Evolutionary conservation across 2,329 filamentous ascomycete species (phyloP), one percentile per base, ranked within the genome.

Genomic region (Shiraia bambusicola): DNA sequence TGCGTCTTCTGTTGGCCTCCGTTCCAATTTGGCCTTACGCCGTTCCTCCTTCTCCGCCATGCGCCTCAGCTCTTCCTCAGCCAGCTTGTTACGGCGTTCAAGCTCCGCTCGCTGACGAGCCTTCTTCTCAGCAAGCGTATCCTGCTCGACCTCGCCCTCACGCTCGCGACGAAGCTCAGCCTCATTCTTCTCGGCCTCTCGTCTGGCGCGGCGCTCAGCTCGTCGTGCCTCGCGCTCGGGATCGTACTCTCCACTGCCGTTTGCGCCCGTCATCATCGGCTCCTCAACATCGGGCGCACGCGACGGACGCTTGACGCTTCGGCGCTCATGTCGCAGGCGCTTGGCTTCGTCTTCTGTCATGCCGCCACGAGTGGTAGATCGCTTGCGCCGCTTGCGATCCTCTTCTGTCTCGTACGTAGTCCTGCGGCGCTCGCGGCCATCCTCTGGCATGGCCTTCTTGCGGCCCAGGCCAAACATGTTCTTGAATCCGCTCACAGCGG

Each of bases 401-500:
- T 64, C 65, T 40, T 69, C 67, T 19, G 61, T 63, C 38, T 69
- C 65, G 49, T 67, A 63, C 33, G 56, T 50, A 34, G 50, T 59
- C 34, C 59, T 54, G 36, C 62, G 59, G 15, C 65, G 64, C 34
- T 67, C 61, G 34, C 61, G 56, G 32, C 66, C 64, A 11, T 66
- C 58, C 31, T 62, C 59, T 3, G 54, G 54, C 26, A 50, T 50
- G 6, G 52, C 54, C 50, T 63, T 63, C 61, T 68, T 67, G 38
- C 58, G 63, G 22, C 63, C 58, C 38, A 73, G 49, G 3, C 73
- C 74, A 36, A 77, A 69, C 47, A 59, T 74, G n/a, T 79, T 77
- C 70, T 81, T 79, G 12, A 83, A 66, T 15, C 79, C 77, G 41
- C 73, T 70, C 40, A 76, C 76, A 37, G 81, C 68, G 12, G 59